Evolutionary conservation across 2,329 filamentous ascomycete species (phyloP).

Genomic region (Pleurostoma richardsiae): DNA sequence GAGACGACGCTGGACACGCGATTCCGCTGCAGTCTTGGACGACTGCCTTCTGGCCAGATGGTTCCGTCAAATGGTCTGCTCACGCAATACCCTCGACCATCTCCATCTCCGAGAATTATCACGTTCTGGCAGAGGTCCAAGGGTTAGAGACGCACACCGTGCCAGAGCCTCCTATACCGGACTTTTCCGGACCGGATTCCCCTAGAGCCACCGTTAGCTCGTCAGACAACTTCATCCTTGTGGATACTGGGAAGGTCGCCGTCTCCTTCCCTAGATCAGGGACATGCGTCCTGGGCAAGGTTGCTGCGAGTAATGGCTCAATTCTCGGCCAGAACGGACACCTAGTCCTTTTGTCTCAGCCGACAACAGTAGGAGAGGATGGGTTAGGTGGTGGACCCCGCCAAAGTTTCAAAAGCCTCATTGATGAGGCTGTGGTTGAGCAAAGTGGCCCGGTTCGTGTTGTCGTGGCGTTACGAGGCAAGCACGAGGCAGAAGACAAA

Average conservation of each 20-base stretch:
- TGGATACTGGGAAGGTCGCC: slow-evolving; percentile 38
- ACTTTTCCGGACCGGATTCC: slow-evolving; percentile 13
- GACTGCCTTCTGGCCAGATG: slow-evolving; percentile 55
- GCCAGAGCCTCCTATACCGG: slow-evolving; percentile 13
- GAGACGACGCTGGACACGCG: too few relatives aligned
- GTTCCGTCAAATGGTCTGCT: slow-evolving; percentile 56
- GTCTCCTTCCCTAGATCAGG: slow-evolving; percentile 37
- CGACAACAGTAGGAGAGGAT: slow-evolving; percentile 33
- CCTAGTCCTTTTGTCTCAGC: slow-evolving; percentile 48
- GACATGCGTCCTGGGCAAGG: slow-evolving; percentile 32
- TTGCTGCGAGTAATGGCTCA: slow-evolving; percentile 28
- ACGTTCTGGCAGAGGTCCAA: slow-evolving; percentile 20
- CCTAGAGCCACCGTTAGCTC: slow-evolving; percentile 10
- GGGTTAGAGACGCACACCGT: not conserved
- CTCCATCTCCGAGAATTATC: slow-evolving; percentile 34
- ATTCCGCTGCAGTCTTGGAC: slow-evolving; percentile 46
- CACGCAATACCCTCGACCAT: slow-evolving; percentile 46
- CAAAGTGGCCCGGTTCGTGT: slow-evolving; percentile 33
- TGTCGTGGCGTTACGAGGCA: slow-evolving; percentile 39
- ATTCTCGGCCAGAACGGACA: slow-evolving; percentile 39
- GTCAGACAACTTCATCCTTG: slow-evolving; percentile 27
- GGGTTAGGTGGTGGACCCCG: slow-evolving; percentile 23
- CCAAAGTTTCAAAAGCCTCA: slow-evolving; percentile 41
- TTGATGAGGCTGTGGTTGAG: slow-evolving; percentile 45
- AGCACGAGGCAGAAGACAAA: slow-evolving; percentile 23